Base-by-base conservation (phyloP, 768 basidiomycete genomes). In the Termitomyces sp. region DNA sequence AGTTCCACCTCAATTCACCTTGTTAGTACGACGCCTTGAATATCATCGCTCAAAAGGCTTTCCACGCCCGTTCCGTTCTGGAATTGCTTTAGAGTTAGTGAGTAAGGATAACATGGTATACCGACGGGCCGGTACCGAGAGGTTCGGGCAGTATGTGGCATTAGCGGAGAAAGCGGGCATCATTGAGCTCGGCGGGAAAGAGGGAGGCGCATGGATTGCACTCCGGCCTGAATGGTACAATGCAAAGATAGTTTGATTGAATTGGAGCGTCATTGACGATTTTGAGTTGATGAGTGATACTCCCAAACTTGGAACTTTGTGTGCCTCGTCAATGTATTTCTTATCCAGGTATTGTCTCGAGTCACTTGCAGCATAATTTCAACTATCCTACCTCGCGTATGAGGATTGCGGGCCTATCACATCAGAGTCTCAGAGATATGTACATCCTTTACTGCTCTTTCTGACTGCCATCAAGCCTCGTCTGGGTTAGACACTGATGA, bases 101-200 rank as follows among this genome's bases (percentile, higher is more conserved):
- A 62, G 54, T n/a, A 59, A 64, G 34, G 68, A 65, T 51, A 63
- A 60, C 31, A 42, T 1, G 12, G 65, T 74, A 2, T 81, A 80
- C 53, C 62, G 65, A 63, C 64, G 65, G 34, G 79, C 76, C 10
- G 76, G 77, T 1, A 76, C 74, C 5, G 29, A 70, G 6, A 73
- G 65, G 26, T 80, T 82, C 60, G 67, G 67, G 18, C 72, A 77
- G 42, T 83, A 82, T 60, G 52, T 70, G 13, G 61, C 59, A 9
- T 58, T 73, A 54, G 81, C 81, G 13, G 67, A 69, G 39, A 66
- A 73, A 56, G 67, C 61, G 15, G 73, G 70, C 24, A 68, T 82
- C 31, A 61, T 81, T 53, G 69, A 72, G 42, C 68, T 72, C 15
- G 81, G 81, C 29, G 79, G 77, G 4, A 45, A 41, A 44, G 72